Evolutionary conservation across 2,329 filamentous ascomycete species (phyloP).

Genomic region (Ophiostoma populinum): DNA sequence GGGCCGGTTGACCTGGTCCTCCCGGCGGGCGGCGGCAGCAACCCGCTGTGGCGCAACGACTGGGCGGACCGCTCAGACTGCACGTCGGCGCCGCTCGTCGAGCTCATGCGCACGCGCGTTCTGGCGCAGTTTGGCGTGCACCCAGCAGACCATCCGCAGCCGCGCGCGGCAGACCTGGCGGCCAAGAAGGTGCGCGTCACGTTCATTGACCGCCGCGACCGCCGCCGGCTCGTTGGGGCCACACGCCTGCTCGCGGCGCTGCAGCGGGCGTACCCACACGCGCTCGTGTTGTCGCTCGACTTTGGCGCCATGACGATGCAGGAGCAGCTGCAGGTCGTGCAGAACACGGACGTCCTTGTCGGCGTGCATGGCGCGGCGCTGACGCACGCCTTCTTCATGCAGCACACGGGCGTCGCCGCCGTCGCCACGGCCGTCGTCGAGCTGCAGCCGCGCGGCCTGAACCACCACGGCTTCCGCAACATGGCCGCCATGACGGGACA

Average conservation of each 20-base stretch:
- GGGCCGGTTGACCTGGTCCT: constrained; percentile 18
- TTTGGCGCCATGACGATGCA: constrained; percentile 21
- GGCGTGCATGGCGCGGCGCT: constrained; percentile 27
- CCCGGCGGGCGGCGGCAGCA: constrained; percentile 23
- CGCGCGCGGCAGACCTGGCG: too few relatives aligned
- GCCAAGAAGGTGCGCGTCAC: constrained; percentile 16
- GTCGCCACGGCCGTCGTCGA: constrained; percentile 21
- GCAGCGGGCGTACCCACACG: neutral
- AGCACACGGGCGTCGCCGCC: too few relatives aligned
- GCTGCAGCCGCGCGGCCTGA: constrained; percentile 20
- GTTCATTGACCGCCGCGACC: constrained; percentile 18
- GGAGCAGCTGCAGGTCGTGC: constrained; percentile 20
- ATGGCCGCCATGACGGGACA: constrained; percentile 21
- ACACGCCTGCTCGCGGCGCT: constrained; percentile 13
- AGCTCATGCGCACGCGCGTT: too few relatives aligned
- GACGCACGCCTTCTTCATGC: constrained; percentile 25
- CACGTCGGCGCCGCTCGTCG: too few relatives aligned
- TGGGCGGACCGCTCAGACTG: too few relatives aligned
- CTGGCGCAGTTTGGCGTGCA: too few relatives aligned
- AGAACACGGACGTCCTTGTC: constrained; percentile 23
- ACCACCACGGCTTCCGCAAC: constrained; percentile 24
- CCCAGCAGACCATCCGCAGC: too few relatives aligned
- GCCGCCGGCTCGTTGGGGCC: constrained; percentile 16
- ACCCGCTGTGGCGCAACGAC: constrained; percentile 26
- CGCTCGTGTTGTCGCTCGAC: constrained; percentile 15